Percentiles rank a stretch among this genome's conserved stretches.
These are phyloP conservation scores for Biscogniauxia mediterranea DNA, from an alignment of 2,329 filamentous ascomycete genomes.

Conservation along the genomic window DNA sequence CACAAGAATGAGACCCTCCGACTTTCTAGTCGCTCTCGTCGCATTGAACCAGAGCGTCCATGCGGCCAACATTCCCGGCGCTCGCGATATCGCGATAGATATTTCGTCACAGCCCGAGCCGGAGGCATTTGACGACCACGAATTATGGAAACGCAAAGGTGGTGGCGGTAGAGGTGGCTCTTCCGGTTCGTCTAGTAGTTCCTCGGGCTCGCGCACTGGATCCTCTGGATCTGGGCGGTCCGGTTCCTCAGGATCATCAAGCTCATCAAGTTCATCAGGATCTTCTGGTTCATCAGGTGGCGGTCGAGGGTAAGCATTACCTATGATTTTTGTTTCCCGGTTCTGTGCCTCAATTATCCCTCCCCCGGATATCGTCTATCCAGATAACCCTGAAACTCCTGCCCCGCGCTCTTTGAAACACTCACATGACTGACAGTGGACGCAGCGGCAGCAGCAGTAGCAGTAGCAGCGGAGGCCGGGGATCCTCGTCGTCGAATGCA, in stretches of 20 bases:
- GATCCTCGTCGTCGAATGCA: constrained; percentile 36
- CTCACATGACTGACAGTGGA: background rate
- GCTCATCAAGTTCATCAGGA: constrained; percentile 15
- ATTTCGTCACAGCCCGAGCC: constrained; percentile 14
- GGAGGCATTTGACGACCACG: constrained; percentile 29
- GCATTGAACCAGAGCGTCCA: constrained; percentile 19
- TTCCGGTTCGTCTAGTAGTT: constrained; percentile 7
- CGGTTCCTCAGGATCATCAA: constrained; percentile 29
- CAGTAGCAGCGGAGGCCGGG: constrained; percentile 22
- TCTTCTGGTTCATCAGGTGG: background rate
- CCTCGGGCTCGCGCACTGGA: background rate
- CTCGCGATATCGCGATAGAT: constrained; percentile 19
- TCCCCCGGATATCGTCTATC: too few species aligned
- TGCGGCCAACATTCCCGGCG: constrained; percentile 20
- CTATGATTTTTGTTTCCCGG: too few species aligned
- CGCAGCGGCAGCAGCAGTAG: constrained; percentile 3
- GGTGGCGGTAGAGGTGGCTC: constrained; percentile 48
- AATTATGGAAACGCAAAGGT: constrained; percentile 60
- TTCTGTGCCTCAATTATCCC: too few species aligned
- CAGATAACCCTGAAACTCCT: too few species aligned
- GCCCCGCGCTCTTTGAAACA: background rate
- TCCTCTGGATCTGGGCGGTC: constrained; percentile 12
- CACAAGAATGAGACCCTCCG: constrained; percentile 27
- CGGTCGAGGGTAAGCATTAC: background rate
- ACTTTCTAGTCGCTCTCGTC: constrained; percentile 23